phyloP scores from a whole-genome alignment of 345 rosid species.

The Firmiana major region DNA sequence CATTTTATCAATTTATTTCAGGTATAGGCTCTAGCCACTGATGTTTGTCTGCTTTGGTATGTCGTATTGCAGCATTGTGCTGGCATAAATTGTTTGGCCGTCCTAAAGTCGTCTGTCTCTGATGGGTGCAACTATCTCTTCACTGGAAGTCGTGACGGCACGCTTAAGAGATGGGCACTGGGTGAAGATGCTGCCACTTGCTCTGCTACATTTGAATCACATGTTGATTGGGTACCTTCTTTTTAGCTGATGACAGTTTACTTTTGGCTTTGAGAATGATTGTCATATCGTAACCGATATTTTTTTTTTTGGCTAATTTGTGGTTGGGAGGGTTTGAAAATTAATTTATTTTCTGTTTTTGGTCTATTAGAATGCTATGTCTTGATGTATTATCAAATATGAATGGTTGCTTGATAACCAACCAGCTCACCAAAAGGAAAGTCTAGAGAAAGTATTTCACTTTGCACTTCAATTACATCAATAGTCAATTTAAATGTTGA shows the following conservation, averaged over 20 bases:
- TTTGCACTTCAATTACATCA: not conserved
- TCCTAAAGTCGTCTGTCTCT: slow-evolving; percentile 54
- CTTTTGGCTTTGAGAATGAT: not conserved
- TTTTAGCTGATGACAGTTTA: slow-evolving; percentile 11
- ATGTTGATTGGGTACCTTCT: slow-evolving; percentile 90
- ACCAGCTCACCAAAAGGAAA: not conserved
- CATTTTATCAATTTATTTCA: not conserved
- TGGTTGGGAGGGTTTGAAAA: not conserved
- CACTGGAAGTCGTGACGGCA: slow-evolving; percentile 99
- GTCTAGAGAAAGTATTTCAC: not conserved
- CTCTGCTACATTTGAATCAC: slow-evolving; percentile 97
- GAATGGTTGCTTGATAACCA: not conserved
- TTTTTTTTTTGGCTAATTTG: not conserved
- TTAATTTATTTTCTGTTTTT: not conserved
- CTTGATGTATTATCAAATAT: not conserved
- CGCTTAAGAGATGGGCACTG: slow-evolving; percentile 88
- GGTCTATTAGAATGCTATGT: not conserved
- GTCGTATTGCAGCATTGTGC: slow-evolving; percentile 82
- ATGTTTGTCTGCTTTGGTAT: not conserved
- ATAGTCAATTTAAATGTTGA: slow-evolving; percentile 8
- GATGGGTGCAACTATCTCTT: slow-evolving; percentile 58
- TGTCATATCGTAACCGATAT: not conserved
- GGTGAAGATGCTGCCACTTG: slow-evolving; percentile 63
- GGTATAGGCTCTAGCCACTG: not conserved
- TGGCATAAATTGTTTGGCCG: slow-evolving; percentile 84